Evolutionary conservation across 495 filamentous ascomycete genomes (phyloP), one percentile per base, ranked within the genome.

Genomic region (Lophiotrema nucula): DNA sequence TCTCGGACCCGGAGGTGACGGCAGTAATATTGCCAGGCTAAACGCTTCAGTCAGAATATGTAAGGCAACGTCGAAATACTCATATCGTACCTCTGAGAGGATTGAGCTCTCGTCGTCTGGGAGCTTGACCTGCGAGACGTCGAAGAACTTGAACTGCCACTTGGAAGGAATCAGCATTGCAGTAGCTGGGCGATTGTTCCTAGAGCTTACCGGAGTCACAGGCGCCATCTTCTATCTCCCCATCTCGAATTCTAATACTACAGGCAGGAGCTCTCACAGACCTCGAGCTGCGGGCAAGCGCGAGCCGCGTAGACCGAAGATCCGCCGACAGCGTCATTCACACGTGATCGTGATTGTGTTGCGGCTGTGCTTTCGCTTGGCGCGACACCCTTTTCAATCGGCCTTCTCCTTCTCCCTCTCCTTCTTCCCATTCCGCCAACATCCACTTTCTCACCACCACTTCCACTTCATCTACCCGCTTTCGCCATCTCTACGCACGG

Each of bases 111-210:
- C 79, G 64, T 88, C 87, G 70, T 91, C 88, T 49, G 87, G 78
- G 55, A 88, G 80, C 70, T 87, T 86, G 72, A 97, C 85, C 64
- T 86, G 84, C 58, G 85, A 83, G 70, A 95, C 89, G 72, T 96
- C 91, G 79, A 98, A 96, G 84, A 98, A 97, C 81, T 93, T 91
- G 78, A 98, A 97, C 49, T 88, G 84, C 93, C 95, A 97, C 92
- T 98, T 69, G 16, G 33, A 23, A 23, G 61, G 24, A 57, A 53
- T 64, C 47, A 51, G 52, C 46, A 15, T 3, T 10, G 27, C 46
- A 18, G 31, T 49, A 45, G 16, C 24, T 19, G 3, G 24, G 10
- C n/a, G 43, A 23, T 3, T 18, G 35, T 12, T 21, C 26, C 18
- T 11, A 19, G 24, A 24, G 22, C 64, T 22, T 67, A 72, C 72